phyloP scores from a whole-genome alignment of 345 rosid genomes.

The Aegle marmelos region DNA sequence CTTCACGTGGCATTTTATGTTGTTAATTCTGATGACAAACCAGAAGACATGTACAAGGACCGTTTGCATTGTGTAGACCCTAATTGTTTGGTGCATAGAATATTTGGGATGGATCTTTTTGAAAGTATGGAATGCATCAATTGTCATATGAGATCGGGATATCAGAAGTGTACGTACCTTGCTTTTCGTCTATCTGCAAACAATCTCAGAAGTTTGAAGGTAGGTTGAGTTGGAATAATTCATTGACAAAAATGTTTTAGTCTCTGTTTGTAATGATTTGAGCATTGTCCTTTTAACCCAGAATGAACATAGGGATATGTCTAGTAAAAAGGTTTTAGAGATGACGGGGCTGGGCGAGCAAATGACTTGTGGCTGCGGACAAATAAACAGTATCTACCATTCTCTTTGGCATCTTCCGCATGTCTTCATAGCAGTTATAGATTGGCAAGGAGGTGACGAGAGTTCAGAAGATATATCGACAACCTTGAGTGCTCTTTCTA shows the following conservation, averaged over 20 bases:
- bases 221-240: neutral
- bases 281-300: neutral
- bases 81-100: slow-evolving; percentile 1
- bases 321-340: neutral
- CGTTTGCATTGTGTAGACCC: neutral
- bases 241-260: neutral
- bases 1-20: neutral
- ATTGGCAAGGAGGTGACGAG: neutral
- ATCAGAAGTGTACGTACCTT: neutral
- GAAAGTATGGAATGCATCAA: neutral
- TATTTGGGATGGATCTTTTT: neutral
- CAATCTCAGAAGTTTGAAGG: neutral
- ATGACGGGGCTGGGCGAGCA: neutral
- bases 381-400: neutral
- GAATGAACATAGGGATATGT: neutral
- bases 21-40: neutral
- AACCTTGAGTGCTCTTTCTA: neutral
- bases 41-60: neutral
- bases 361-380: neutral
- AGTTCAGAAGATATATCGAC: neutral
- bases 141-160: neutral
- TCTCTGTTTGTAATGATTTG: neutral
- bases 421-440: neutral
- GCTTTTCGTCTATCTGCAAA: neutral
- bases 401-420: neutral